These are phyloP conservation scores for Rhizopogon vesiculosus DNA, from an alignment of 768 basidiomycete genomes.

Conservation along the genomic window DNA sequence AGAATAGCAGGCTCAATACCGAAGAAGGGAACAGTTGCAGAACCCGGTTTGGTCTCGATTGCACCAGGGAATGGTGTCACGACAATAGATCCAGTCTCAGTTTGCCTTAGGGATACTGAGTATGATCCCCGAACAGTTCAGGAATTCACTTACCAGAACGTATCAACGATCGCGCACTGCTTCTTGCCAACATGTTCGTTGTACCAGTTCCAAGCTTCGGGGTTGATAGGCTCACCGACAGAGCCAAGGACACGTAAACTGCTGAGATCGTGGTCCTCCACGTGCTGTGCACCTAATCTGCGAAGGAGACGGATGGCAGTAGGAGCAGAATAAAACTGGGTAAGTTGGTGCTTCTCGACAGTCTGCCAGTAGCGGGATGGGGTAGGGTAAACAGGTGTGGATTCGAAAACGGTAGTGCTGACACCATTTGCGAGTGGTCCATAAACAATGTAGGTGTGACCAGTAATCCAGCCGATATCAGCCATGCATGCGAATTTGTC, in stretches of 20 bases:
- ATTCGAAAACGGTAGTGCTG: slow-evolving; percentile 90
- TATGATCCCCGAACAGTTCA: neutral
- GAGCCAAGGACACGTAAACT: slow-evolving; percentile 83
- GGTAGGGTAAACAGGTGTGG: slow-evolving; percentile 94
- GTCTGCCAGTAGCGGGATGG: slow-evolving; percentile 97
- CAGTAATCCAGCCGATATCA: slow-evolving; percentile 98
- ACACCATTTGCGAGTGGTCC: slow-evolving; percentile 87
- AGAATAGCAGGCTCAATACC: slow-evolving; percentile 88
- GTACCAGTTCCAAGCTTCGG: slow-evolving; percentile 99
- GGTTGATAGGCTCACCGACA: slow-evolving; percentile 98
- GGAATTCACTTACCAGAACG: slow-evolving; percentile 59
- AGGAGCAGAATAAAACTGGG: slow-evolving; percentile 94
- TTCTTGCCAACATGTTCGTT: slow-evolving; percentile 88
- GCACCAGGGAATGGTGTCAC: slow-evolving; percentile 96
- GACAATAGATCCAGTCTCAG: slow-evolving; percentile 95
- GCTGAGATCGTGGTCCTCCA: slow-evolving; percentile 76
- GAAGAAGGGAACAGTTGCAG: slow-evolving; percentile 97
- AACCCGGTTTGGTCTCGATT: slow-evolving; percentile 92
- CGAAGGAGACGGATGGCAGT: slow-evolving; percentile 93
- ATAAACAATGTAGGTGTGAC: slow-evolving; percentile 95
- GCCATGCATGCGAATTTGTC: slow-evolving; percentile 98
- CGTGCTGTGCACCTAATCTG: slow-evolving; percentile 81
- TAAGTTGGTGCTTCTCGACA: slow-evolving; percentile 88
- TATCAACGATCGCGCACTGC: slow-evolving; percentile 93
- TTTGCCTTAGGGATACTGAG: slow-evolving; percentile 60